A percentile compares a stretch with the other conserved stretches of the same genome.
These are phyloP conservation scores for Pseudofabraea citricarpa DNA, from an alignment of 2,329 filamentous ascomycete species.

Conservation along the genomic window DNA sequence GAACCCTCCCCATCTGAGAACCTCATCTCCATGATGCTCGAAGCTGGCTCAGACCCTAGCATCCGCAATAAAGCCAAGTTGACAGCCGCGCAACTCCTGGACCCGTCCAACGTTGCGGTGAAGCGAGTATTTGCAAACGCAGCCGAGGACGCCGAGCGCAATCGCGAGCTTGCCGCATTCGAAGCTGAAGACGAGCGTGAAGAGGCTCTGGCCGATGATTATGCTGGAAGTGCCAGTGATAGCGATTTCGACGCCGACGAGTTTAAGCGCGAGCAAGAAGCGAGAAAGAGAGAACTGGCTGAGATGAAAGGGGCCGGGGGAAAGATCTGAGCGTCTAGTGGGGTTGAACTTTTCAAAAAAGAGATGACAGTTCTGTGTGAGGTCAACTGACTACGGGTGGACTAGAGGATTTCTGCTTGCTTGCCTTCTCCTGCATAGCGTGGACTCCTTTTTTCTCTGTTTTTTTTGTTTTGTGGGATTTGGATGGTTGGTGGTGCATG, in stretches of 20 bases:
- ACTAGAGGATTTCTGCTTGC: too few species aligned
- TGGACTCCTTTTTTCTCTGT: too few species aligned
- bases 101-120: conserved; percentile 62
- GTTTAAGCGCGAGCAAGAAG: conserved; percentile 54
- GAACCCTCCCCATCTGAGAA: conserved; percentile 61
- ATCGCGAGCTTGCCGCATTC: conserved; percentile 48
- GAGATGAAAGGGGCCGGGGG: conserved; percentile 18
- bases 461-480: too few species aligned
- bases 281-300: conserved; percentile 32
- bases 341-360: too few species aligned
- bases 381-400: too few species aligned
- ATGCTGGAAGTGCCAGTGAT: conserved; percentile 59
- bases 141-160: conserved; percentile 59
- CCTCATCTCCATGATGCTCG: conserved; percentile 75
- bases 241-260: conserved; percentile 49
- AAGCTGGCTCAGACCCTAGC: conserved; percentile 65
- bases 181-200: conserved; percentile 15
- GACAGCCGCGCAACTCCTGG: conserved; percentile 66
- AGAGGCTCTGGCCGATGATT: conserved; percentile 33
- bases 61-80: conserved; percentile 69
- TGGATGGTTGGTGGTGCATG: too few species aligned
- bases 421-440: too few species aligned
- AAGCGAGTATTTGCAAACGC: conserved; percentile 62
- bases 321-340: conserved; percentile 26
- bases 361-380: too few species aligned